Evolutionary conservation across 208 protist genomes (phyloP).

Genomic region (Paratrypanosoma confusum): DNA sequence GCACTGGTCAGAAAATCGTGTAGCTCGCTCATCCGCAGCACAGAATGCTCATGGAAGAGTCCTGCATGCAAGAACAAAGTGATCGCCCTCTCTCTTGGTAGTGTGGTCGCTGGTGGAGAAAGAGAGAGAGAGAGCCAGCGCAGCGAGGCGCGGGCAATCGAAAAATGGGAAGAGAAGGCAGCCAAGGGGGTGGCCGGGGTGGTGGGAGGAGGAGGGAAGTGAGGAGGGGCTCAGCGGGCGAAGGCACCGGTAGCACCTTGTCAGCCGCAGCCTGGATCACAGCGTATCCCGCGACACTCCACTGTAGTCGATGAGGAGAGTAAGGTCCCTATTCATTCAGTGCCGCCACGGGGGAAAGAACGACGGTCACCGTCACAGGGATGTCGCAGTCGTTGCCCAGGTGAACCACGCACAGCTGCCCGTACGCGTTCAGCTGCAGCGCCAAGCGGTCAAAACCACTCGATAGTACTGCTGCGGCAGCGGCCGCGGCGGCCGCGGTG

Average conservation of each 20-base stretch:
- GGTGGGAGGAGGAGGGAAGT: not conserved
- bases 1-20: constrained; percentile 44
- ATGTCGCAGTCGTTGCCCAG: constrained; percentile 42
- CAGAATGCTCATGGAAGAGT: not conserved
- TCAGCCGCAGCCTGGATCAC: too few relatives aligned
- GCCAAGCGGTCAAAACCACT: constrained; percentile 65
- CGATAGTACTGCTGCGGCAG: constrained; percentile 5
- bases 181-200: not conserved
- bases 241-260: too few relatives aligned
- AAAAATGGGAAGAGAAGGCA: not conserved
- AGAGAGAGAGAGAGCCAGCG: constrained; percentile 1
- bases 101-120: constrained; percentile 1
- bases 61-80: not conserved
- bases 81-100: constrained; percentile 1
- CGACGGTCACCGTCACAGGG: constrained; percentile 55
- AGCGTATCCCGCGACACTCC: not conserved
- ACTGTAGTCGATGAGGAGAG: not conserved
- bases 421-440: constrained; percentile 55
- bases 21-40: constrained; percentile 52
- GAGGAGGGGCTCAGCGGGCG: constrained; percentile 1
- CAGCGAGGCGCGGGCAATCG: not conserved
- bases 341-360: constrained; percentile 38
- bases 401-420: constrained; percentile 68
- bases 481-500: constrained; percentile 1
- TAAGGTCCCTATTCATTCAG: constrained; percentile 4